phyloP scores from a whole-genome alignment of 2,329 filamentous ascomycete genomes.

The Cercospora canescens region DNA sequence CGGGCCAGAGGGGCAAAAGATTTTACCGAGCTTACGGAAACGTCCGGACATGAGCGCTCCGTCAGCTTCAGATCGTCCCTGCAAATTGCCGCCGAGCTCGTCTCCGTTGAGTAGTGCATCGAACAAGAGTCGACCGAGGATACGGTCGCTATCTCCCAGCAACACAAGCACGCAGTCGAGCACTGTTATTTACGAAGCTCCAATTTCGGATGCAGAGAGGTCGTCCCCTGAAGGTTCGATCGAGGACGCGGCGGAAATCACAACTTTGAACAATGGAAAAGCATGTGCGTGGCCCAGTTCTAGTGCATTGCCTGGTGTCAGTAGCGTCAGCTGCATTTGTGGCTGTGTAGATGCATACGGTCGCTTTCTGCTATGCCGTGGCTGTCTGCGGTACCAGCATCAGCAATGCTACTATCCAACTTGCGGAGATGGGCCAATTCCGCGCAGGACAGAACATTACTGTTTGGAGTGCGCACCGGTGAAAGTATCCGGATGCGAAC shows the following conservation, averaged over 20 bases:
- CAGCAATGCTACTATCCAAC: not conserved
- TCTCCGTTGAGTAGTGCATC: not conserved
- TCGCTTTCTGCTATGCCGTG: not conserved
- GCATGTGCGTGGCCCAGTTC: not conserved
- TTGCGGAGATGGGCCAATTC: not conserved
- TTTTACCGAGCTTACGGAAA: not conserved
- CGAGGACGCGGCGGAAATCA: not conserved
- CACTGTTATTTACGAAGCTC: not conserved
- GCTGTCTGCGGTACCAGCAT: not conserved
- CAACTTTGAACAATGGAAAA: not conserved
- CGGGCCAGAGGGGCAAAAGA: not conserved
- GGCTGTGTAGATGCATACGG: not conserved
- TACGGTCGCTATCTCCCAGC: not conserved
- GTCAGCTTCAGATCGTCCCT: not conserved
- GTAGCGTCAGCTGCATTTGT: not conserved
- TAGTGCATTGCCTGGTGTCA: not conserved
- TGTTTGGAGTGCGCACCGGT: not conserved
- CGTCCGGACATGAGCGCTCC: not conserved
- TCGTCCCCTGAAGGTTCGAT: not conserved
- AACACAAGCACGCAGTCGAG: not conserved
- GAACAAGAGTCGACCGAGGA: not conserved
- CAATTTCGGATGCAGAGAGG: not conserved
- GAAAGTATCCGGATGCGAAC: not conserved
- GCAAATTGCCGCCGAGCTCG: not conserved
- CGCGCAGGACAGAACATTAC: not conserved